Base-by-base conservation (phyloP, 1,139 yeast genomes). In the Spathaspora jeffriesii region DNA sequence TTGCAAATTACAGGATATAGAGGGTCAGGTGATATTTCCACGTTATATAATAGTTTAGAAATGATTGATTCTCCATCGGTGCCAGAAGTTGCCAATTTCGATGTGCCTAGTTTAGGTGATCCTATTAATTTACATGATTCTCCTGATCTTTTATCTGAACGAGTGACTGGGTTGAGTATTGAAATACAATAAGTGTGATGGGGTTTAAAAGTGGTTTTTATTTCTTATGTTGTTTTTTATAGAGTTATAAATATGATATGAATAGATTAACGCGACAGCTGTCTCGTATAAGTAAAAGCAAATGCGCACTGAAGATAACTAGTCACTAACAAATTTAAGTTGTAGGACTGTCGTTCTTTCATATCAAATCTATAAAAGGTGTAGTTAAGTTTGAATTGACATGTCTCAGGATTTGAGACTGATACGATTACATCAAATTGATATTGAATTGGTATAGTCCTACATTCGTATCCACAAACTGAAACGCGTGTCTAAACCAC, bases 11-110 rank as follows among this genome's bases (percentile, higher is more conserved):
- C 32, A 50, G 22, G 17, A 18, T 64, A 62, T 52, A 62, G 57
- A 47, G 78, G 78, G 6, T 50, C 46, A 43, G 77, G 77, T 6
- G 65, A 68, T 50, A 66, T 72, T 38, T 44, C 59, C 20, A 57
- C 58, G 44, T 67, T 72, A 49, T 71, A 67, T 53, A 61, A 62
- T 45, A 54, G 56, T 44, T 58, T 67, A 47, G 71, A 67, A 31
- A 47, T 60, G 22, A 30, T n/a, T 30, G 34, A 30, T 5, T n/a
- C 34, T 5, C 34, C 34, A 30, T n/a, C 34, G 15, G 20, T 18
- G 7, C 7, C 5, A 14, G 34, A 8, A 11, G 30, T n/a, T 27
- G 43, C 27, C 36, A 34, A 18, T 50, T 45, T 18, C 51, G 43
- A 47, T 27, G 34, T 45, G 32, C 50, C 45, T 21, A 43, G 50